A percentile compares a stretch with the other conserved stretches of the same genome.
These are phyloP conservation scores for Herpetospermum pedunculosum DNA, from an alignment of 306 rosid genomes.

Conservation along the genomic window DNA sequence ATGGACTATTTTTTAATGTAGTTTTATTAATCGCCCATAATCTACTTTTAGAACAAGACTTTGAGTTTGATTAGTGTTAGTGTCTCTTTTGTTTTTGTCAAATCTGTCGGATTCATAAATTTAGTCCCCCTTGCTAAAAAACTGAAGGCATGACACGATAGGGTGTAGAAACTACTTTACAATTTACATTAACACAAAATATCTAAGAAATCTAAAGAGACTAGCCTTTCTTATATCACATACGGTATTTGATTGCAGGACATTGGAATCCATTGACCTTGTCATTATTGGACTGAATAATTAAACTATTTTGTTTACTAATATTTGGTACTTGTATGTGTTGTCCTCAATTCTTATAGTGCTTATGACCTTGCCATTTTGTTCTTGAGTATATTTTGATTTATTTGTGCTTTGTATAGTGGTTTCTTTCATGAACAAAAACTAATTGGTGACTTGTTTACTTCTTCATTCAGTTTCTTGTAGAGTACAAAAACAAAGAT, in stretches of 20 bases:
- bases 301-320: neutral
- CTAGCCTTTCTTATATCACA: neutral
- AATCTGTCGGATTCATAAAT: too few relatives aligned
- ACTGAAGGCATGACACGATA: neutral
- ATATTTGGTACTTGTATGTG: neutral
- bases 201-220: neutral
- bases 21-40: too few relatives aligned
- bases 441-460: neutral
- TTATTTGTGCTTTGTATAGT: neutral
- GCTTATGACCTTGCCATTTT: neutral
- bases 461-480: conserved; percentile 54
- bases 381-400: neutral
- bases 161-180: neutral
- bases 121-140: neutral
- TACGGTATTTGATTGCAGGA: neutral
- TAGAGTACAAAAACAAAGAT: conserved; percentile 73
- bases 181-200: neutral
- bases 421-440: neutral
- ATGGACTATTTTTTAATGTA: too few relatives aligned
- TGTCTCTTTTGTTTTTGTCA: too few relatives aligned
- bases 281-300: neutral
- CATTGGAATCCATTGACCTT: neutral
- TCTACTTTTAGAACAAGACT: too few relatives aligned
- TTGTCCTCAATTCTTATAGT: neutral
- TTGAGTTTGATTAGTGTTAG: too few relatives aligned